phyloP scores from a whole-genome alignment of 2,329 filamentous ascomycete species.

The Amauroascus verrucosus region DNA sequence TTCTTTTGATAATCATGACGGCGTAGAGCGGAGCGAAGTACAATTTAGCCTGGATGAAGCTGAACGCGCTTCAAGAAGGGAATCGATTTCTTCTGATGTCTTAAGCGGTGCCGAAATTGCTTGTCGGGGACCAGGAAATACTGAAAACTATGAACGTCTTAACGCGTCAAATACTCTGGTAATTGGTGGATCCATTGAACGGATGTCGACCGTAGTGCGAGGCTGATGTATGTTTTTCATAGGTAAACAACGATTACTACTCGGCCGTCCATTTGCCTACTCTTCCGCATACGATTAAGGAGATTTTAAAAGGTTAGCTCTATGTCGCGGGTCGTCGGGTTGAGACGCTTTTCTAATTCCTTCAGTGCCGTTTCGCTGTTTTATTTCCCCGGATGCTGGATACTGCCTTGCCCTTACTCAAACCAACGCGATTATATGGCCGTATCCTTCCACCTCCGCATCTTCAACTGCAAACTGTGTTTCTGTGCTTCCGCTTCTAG shows the following conservation, averaged over 20 bases:
- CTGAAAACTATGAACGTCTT: constrained; percentile 25
- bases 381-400: constrained; percentile 53
- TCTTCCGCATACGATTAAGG: constrained; percentile 65
- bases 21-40: not conserved
- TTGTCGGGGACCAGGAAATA: constrained; percentile 31
- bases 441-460: constrained; percentile 48
- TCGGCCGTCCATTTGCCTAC: constrained; percentile 74
- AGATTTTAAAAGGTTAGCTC: constrained; percentile 49
- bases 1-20: not conserved
- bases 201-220: not conserved
- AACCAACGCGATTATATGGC: constrained; percentile 80
- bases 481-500: constrained; percentile 68
- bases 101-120: constrained; percentile 24
- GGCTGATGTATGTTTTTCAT: constrained; percentile 12
- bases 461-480: constrained; percentile 48
- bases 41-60: not conserved
- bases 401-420: constrained; percentile 74
- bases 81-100: not conserved
- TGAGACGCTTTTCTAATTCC: constrained; percentile 6
- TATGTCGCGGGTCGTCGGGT: not conserved
- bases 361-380: constrained; percentile 54
- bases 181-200: constrained; percentile 13
- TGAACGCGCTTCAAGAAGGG: not conserved
- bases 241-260: constrained; percentile 80
- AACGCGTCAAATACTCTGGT: constrained; percentile 33